Base-by-base conservation (phyloP, 495 filamentous ascomycete species). In the Penicillium salamii region DNA sequence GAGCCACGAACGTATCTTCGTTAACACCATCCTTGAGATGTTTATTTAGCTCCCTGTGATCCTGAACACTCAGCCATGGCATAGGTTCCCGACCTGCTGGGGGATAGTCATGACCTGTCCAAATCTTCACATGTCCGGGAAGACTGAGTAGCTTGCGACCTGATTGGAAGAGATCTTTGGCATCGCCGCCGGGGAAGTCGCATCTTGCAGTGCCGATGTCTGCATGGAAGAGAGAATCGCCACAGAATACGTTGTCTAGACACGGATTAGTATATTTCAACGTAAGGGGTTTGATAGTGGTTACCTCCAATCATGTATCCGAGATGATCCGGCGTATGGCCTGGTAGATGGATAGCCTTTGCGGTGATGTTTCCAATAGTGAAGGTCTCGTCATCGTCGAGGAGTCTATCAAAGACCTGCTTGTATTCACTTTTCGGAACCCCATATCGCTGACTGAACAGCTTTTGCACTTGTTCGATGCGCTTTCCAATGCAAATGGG, bases 241-340 rank as follows among this genome's bases (percentile, higher is more conserved):
- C 82, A 38, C 69, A 72, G 62, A 85, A 84, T n/a, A 83, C 65
- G 51, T 84, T 83, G 12, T 65, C 67, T 72, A 34, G 17, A 11
- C 8, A 3, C 8, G 2, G 15, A 9, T 47, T 20, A 54, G 49
- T 32, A 23, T 6, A n/a, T n/a, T n/a, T n/a, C n/a, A n/a, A n/a
- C n/a, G n/a, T n/a, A n/a, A n/a, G n/a, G n/a, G n/a, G n/a, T n/a
- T n/a, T n/a, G n/a, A n/a, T n/a, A n/a, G n/a, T n/a, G n/a, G 12
- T 17, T 8, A 68, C 76, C 58, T 46, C 80, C 81, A 49, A 85
- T 72, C 18, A 61, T 50, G 54, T 84, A 86, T 0, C 82, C 82
- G 14, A 84, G 49, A 54, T 84, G 81, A 51, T 85, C 82, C 0
- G 79, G 79, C 2, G 80, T 85, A 53, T 85, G 82, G 0, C 81